A percentile compares a stretch with the other conserved stretches of the same genome.
phyloP scores from a whole-genome alignment of 371 early-diverging fungal species.

The Rozella allomycis region DNA sequence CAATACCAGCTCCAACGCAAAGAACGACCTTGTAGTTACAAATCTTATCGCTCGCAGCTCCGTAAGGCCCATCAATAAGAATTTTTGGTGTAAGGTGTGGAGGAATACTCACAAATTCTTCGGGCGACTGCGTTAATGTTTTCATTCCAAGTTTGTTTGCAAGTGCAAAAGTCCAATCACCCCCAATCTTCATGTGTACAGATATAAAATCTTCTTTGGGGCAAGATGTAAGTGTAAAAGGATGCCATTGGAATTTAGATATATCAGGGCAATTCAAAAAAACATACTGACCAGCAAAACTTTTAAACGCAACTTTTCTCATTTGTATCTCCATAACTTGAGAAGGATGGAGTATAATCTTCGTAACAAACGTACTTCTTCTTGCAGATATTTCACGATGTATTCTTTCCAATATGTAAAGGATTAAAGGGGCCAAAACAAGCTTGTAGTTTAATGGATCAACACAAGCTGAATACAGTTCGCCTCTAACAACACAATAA shows the following conservation, averaged over 20 bases:
- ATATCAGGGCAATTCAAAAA: constrained; percentile 41
- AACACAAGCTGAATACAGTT: constrained; percentile 39
- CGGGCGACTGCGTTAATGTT: constrained; percentile 22
- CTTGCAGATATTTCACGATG: constrained; percentile 45
- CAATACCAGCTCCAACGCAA: constrained; percentile 57
- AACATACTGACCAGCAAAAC: constrained; percentile 47
- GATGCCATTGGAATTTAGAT: constrained; percentile 52
- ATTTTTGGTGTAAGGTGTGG: constrained; percentile 23
- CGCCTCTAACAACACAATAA: constrained; percentile 53
- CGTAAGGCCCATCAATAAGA: constrained; percentile 69
- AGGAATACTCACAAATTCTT: constrained; percentile 4
- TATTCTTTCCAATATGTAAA: constrained; percentile 38
- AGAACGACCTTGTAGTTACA: constrained; percentile 57
- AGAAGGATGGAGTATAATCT: constrained; percentile 38
- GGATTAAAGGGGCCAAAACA: constrained; percentile 22
- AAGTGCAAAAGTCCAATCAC: constrained; percentile 55
- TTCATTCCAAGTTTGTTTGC: constrained; percentile 33
- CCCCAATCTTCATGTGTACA: constrained; percentile 53
- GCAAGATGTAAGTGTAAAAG: constrained; percentile 55
- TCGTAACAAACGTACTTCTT: constrained; percentile 35
- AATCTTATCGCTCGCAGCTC: constrained; percentile 62
- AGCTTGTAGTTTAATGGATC: constrained; percentile 59
- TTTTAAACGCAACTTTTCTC: constrained; percentile 31
- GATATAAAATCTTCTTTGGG: constrained; percentile 53
- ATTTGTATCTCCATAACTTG: constrained; percentile 45